Base-by-base conservation (phyloP, 345 rosid species). In the Schrenkiella parvula region DNA sequence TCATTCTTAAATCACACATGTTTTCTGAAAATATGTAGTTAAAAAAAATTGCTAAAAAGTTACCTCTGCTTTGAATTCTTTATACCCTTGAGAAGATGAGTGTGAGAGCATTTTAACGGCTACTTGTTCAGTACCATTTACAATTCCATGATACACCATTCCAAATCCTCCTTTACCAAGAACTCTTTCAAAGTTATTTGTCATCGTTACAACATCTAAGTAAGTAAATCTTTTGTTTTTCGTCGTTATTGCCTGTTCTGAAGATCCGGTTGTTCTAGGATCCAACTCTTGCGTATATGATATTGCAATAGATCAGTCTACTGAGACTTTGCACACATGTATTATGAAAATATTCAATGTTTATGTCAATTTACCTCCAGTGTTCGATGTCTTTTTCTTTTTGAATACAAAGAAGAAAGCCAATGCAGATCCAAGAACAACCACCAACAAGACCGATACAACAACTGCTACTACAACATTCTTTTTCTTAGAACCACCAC, bases 141-240 rank as follows among this genome's bases (percentile, higher is more conserved):
- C 66, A 39, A 6, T 71, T 71, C 88, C 86, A 47, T 68, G 80
- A 72, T 76, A 80, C 35, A 82, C 84, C 53, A 74, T 67, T 73
- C 83, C 86, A 71, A 82, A 84, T 17, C 78, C 82, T 64, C 86
- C 88, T 64, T 80, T 73, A 9, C 84, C 88, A 52, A 79, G 73
- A 17, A 76, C 73, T 63, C 52, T 74, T 32, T 41, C 42, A 29
- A 84, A 84, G 43, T 80, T 76, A 47, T 79, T 74, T 21, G 84
- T 84, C 47, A 82, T 82, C 6, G 6, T 80, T 7, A 66, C 48
- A 31, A 84, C 74, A 12, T 82, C 83, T 5, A 74, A 37, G n/a
- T 66, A 82, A 7, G 73, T 56, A 52, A 80, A 80, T 21, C 64
- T 66, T 58, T 39, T 68, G 46, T 72, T 70, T 61, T 78, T 78